These are phyloP conservation scores for Xylariaceae sp. DNA, from an alignment of 2,329 filamentous ascomycete genomes.

Conservation along the genomic window DNA sequence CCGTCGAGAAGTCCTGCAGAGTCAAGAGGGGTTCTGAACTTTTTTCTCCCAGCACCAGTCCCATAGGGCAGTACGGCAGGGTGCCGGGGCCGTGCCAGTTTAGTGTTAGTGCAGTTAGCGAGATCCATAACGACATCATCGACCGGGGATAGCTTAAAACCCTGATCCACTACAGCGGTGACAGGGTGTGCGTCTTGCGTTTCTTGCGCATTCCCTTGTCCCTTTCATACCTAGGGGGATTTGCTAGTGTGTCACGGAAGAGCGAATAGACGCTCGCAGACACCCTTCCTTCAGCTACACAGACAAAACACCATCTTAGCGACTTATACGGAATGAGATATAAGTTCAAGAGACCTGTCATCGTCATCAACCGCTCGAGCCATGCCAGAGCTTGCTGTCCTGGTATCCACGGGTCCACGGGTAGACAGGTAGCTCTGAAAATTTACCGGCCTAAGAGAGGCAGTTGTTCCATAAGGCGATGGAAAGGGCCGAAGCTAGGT, in stretches of 20 bases:
- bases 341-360: too few species aligned
- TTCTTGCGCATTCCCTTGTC: not conserved
- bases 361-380: too few species aligned
- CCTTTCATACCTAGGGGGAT: not conserved
- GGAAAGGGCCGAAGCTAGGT: constrained; percentile 15
- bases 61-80: constrained; percentile 14
- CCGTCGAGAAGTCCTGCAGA: too few species aligned
- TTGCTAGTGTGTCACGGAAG: too few species aligned
- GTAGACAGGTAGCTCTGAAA: too few species aligned
- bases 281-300: too few species aligned
- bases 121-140: constrained; percentile 16
- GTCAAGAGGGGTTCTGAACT: constrained; percentile 10
- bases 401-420: too few species aligned
- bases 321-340: too few species aligned
- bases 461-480: constrained; percentile 3
- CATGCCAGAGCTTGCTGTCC: too few species aligned
- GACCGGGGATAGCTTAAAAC: constrained; percentile 3
- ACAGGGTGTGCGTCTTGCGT: not conserved
- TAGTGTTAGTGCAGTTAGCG: not conserved
- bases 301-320: too few species aligned
- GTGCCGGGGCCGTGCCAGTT: constrained; percentile 7
- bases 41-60: not conserved
- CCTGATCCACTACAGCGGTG: constrained; percentile 7
- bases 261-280: too few species aligned
- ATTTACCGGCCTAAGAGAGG: not conserved